These are phyloP conservation scores for Pleurozium schreberi DNA, from an alignment of 225 moss, liverwort and hornwort genomes.

Conservation along the genomic window DNA sequence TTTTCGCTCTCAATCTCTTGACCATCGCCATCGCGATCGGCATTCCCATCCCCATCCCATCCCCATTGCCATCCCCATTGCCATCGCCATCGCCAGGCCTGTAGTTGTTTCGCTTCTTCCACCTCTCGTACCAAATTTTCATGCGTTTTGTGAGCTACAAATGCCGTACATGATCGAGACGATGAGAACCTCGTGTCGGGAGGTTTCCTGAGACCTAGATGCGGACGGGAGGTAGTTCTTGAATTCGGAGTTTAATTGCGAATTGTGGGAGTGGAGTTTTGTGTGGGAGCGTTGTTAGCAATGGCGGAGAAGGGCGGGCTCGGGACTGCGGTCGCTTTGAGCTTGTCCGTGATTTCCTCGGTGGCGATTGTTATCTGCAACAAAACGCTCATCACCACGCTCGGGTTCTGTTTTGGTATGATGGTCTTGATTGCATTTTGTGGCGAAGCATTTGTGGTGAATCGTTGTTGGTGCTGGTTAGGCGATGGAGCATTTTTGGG, in stretches of 20 bases:
- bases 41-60: neutral
- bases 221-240: neutral
- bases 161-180: neutral
- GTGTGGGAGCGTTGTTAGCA: neutral
- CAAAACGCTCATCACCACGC: conserved; percentile 51
- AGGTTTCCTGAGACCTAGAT: conserved; percentile 3
- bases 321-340: conserved; percentile 37
- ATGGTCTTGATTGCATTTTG: neutral
- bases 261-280: neutral
- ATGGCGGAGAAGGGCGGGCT: conserved; percentile 41
- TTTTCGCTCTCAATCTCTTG: neutral
- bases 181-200: neutral
- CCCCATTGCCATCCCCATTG: neutral
- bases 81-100: neutral
- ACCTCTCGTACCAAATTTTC: neutral
- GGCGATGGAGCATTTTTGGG: neutral
- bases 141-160: neutral
- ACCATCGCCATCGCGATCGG: neutral
- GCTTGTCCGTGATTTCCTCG: conserved; percentile 62
- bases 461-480: neutral
- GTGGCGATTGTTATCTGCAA: conserved; percentile 66
- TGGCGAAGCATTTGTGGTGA: neutral
- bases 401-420: conserved; percentile 54
- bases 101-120: neutral
- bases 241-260: neutral